A percentile compares a stretch with the other conserved stretches of the same genome.
Evolutionary conservation across 192 early-diverging fungal genomes (phyloP).

Genomic region (Polychytrium aggregatum): DNA sequence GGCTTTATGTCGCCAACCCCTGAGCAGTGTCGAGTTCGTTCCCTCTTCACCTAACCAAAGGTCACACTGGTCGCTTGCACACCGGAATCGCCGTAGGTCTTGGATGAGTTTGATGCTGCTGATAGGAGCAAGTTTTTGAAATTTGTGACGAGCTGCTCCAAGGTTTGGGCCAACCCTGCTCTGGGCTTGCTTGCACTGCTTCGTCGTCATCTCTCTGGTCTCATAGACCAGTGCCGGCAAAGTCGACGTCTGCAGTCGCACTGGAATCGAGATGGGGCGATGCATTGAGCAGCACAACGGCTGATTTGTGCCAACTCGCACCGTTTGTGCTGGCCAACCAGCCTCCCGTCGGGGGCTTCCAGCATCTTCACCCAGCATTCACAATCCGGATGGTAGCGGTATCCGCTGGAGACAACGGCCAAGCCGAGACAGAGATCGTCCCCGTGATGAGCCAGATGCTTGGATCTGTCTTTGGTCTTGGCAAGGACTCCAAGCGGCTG

Average conservation of each 20-base stretch:
- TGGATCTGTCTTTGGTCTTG: slow-evolving; percentile 18
- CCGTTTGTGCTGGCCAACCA: neutral
- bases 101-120: slow-evolving; percentile 12
- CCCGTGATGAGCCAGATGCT: no score
- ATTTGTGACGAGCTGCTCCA: slow-evolving; percentile 25
- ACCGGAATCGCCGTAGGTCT: slow-evolving; percentile 1
- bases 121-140: slow-evolving; percentile 24
- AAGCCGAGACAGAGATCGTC: no score
- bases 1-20: no score
- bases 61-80: neutral
- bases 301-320: no score
- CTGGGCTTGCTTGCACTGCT: neutral
- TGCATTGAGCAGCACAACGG: no score
- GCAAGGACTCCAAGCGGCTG: slow-evolving; percentile 20
- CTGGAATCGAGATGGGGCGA: no score
- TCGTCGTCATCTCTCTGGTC: neutral
- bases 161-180: no score
- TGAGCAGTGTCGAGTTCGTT: no score
- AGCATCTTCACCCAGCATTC: slow-evolving; percentile 20
- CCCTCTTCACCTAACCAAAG: no score
- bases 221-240: no score
- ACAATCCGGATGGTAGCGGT: slow-evolving; percentile 25
- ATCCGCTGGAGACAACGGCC: no score
- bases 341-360: slow-evolving; percentile 27
- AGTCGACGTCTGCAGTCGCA: no score